Evolutionary conservation across 805 yeast species (phyloP).

Genomic region (Kluyveromyces wickerhamii): DNA sequence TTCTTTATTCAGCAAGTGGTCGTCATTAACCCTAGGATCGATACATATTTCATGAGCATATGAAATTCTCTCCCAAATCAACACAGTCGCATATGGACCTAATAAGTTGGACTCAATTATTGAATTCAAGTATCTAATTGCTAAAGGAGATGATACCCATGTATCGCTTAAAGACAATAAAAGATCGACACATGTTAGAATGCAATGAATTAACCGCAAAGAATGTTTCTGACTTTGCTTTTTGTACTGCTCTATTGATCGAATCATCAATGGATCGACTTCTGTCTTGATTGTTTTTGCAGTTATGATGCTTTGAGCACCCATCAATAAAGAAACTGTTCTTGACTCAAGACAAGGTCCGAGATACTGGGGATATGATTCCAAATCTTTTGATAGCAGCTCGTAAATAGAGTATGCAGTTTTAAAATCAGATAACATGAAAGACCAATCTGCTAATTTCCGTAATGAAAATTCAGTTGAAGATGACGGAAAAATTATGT

Average conservation of each 20-base stretch:
- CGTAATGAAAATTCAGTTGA: conserved; percentile 69
- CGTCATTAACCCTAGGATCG: conserved; percentile 28
- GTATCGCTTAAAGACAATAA: conserved; percentile 38
- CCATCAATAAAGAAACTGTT: conserved; percentile 63
- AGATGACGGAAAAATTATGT: conserved; percentile 51
- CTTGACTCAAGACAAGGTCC: conserved; percentile 90
- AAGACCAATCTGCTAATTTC: conserved; percentile 85
- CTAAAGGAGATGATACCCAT: conserved; percentile 36
- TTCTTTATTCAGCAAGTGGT: conserved; percentile 23
- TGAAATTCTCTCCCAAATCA: conserved; percentile 46
- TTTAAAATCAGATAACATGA: conserved; percentile 84
- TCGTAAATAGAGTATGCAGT: conserved; percentile 82
- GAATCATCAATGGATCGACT: conserved; percentile 34
- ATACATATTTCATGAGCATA: conserved; percentile 41
- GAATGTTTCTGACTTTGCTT: neutral
- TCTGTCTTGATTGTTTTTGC: conserved; percentile 37
- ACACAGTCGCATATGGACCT: conserved; percentile 40
- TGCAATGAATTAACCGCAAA: conserved; percentile 28
- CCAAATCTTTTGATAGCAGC: conserved; percentile 65
- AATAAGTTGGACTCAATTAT: conserved; percentile 39
- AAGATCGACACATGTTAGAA: conserved; percentile 64
- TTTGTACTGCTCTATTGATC: conserved; percentile 13
- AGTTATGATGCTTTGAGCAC: conserved; percentile 35
- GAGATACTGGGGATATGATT: conserved; percentile 36
- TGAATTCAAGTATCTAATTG: conserved; percentile 37